These are phyloP conservation scores for Boletus reticulatus DNA, from an alignment of 768 basidiomycete genomes.

Conservation along the genomic window DNA sequence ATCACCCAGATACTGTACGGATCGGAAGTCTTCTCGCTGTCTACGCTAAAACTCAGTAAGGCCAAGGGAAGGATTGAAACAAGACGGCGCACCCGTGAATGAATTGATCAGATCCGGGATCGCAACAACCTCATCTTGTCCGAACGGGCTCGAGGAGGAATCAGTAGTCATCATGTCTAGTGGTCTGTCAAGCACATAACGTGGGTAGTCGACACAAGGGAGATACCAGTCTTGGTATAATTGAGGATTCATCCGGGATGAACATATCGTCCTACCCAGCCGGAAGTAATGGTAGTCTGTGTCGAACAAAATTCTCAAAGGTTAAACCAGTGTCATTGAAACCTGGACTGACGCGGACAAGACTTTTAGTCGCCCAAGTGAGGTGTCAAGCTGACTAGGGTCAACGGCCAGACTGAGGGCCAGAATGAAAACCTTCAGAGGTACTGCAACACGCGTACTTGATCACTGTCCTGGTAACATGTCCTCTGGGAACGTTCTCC, in stretches of 20 bases:
- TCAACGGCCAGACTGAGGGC: neutral
- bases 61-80: neutral
- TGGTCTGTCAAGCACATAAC: neutral
- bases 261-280: constrained; percentile 7
- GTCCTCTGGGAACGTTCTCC: neutral
- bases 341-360: constrained; percentile 5
- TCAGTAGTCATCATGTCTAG: constrained; percentile 16
- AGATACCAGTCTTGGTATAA: constrained; percentile 10
- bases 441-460: neutral
- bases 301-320: neutral
- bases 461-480: neutral
- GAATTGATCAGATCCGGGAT: constrained; percentile 14
- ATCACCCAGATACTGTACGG: constrained; percentile 10
- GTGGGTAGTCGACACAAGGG: neutral
- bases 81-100: constrained; percentile 2
- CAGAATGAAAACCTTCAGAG: neutral
- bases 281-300: neutral
- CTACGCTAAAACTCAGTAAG: constrained; percentile 2
- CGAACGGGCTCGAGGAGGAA: constrained; percentile 16
- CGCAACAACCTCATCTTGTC: constrained; percentile 10
- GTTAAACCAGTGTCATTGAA: neutral
- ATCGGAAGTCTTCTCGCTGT: neutral
- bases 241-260: constrained; percentile 20
- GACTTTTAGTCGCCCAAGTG: constrained; percentile 5
- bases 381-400: neutral